These are phyloP conservation scores for Epichloe festucae DNA, from an alignment of 2,329 filamentous ascomycete genomes.

Conservation along the genomic window DNA sequence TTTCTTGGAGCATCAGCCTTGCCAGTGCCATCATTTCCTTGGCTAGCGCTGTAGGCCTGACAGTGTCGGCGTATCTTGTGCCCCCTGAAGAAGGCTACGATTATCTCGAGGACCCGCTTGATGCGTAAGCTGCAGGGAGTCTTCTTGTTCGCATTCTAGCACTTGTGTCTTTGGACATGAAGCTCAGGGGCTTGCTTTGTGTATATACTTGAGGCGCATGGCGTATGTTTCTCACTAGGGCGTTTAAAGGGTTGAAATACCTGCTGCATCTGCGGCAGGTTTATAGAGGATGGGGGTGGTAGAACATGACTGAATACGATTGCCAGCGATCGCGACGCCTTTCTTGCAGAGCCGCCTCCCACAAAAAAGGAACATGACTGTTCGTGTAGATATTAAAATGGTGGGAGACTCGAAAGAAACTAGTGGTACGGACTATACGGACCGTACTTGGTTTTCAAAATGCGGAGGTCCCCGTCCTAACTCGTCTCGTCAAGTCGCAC, in stretches of 20 bases:
- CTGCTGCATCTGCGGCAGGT: background rate
- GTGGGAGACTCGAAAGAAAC: no score
- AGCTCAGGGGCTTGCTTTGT: background rate
- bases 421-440: no score
- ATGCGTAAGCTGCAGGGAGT: constrained; percentile 30
- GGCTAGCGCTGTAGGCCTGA: constrained; percentile 43
- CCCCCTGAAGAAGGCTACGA: constrained; percentile 81
- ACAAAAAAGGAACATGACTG: no score
- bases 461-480: no score
- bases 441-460: no score
- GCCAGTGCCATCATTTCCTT: constrained; percentile 41
- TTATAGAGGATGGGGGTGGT: no score
- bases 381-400: no score
- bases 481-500: no score
- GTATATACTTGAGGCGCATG: background rate
- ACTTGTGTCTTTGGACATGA: background rate
- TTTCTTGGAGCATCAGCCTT: constrained; percentile 61
- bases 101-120: constrained; percentile 37
- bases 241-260: background rate
- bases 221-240: background rate
- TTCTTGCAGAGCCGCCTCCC: no score
- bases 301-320: no score
- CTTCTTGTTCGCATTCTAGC: background rate
- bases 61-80: constrained; percentile 54
- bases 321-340: no score